Base-by-base conservation (phyloP, 768 basidiomycete species). In the Kwoniella europaea region DNA sequence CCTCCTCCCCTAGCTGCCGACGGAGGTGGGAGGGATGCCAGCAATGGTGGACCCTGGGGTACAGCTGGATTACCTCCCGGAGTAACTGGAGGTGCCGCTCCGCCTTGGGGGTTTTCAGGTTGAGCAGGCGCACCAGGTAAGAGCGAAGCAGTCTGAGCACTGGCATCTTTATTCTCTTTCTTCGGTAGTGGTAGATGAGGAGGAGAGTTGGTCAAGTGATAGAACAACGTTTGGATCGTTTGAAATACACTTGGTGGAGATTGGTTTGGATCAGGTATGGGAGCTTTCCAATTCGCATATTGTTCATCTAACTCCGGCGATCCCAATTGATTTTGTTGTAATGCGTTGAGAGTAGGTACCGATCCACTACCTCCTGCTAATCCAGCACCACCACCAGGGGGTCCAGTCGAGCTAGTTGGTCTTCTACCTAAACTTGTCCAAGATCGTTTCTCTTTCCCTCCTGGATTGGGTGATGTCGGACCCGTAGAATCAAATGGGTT, bases 191-290 rank as follows among this genome's bases (percentile, higher is more conserved):
- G 69, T 87, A 87, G 93, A 91, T 82, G 84, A 10, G 84, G 79
- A 2, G 79, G 77, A 4, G 80, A 98, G 93, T 80, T 91, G 86
- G 42, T 89, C 81, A 83, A 69, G 63, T 83, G 82, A 10, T 75
- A 60, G 83, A 93, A 99, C 27, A 99, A 86, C n/a, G 95, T 91
- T 71, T 93, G 93, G 55, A 99, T 89, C 29, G 97, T 94, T 52
- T 93, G 91, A 80, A 96, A 91, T 60, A 99, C 89, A 3, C 91
- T 91, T 7, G 91, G 80, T 20, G 79, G 76, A 16, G 80, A 74
- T 63, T 76, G 73, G 54, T 79, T 71, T 35, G 79, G 74, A 52
- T 81, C 72, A 3, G 75, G 67, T 20, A 73, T 71, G 1, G 71
- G 71, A 42, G 63, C 69, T 60, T 22, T 71, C 60, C 10, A 69